Base-by-base conservation (phyloP, 2,329 filamentous ascomycete genomes). In the Zasmidium citrigriseum region DNA sequence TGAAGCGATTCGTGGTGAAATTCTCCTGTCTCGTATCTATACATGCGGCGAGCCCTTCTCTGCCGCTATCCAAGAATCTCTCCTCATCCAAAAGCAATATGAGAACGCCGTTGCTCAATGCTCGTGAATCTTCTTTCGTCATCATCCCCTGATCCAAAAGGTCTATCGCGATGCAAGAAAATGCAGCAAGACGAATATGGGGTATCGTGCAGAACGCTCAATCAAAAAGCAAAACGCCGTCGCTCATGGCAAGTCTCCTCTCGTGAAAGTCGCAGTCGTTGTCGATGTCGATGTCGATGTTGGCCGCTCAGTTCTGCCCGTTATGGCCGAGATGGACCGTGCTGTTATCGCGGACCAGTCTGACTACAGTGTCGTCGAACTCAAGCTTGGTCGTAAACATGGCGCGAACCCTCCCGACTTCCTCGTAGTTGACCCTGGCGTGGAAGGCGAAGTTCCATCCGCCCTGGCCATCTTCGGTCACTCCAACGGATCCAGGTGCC, bases 361-460 rank as follows among this genome's bases (percentile, higher is more conserved):
- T 55, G 12, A 60, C 67, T n/a, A 16, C 54, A 20, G 55, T 58
- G 20, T 69, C 70, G n/a, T 66, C 55, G 34, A 73, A 63, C 41
- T 60, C 24, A 25, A 73, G 45, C 29, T 61, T 61, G 1, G 70
- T 64, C 4, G 68, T 69, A 53, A 70, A 74, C 71, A 74, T 72
- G n/a, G 67, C 68, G 12, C 72, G 62, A 2, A 72, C 64, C 10
- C 59, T 50, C 1, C 70, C 71, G 47, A 64, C 52, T 22, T 57
- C 45, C 44, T 45, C 52, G 16, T 60, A 60, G 11, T 48, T 38
- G 25, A 72, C 67, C 10, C 71, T 58, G 4, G 72, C 72, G 53
- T 73, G 72, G 49, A 74, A 73, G 1, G 64, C 72, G 62, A 74
- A 67, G 21, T 64, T 59, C 48, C 54, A 70, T 9, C 56, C 57